Evolutionary conservation across 805 yeast genomes (phyloP), one percentile per base, ranked within the genome.

Genomic region (Torulaspora franciscae): DNA sequence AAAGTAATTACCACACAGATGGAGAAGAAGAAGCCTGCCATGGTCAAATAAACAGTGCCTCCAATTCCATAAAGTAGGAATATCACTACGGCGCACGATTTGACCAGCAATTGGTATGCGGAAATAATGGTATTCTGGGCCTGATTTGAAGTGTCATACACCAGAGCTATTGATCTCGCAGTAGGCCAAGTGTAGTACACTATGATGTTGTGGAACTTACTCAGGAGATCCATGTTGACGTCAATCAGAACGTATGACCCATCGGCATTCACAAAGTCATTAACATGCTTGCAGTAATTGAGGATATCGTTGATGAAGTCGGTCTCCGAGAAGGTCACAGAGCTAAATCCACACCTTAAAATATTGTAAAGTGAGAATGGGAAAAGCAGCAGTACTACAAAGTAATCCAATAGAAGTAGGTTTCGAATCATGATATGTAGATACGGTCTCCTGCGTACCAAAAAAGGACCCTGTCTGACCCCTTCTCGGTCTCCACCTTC

Each of bases 351-450:
- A 26, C 59, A 50, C 27, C 56, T 56, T 15, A 65, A 36, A 3
- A 63, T 43, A 42, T 59, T 64, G 52, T 62, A 64, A 3, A 59
- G 40, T 10, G 66, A 57, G 43, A 64, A 56, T 25, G 68, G 68
- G 49, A 64, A 55, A 13, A 63, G 49, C 8, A 64, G 19, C 7
- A 58, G 43, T 42, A 62, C 50, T 8, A 64, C 45, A 11, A 58
- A 45, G 37, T 61, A 58, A 46, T 64, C 67, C 17, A 64, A 35
- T 3, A 61, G 42, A 17, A 64, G 42, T 15, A 64, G 40, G 26
- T 59, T 55, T 27, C 64, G 45, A 10, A 61, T 32, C 17, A 64
- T 38, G 5, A 52, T 40, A 24, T 60, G 48, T 14, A 58, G 50
- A 37, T 49, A 52, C 14, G 61, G 55, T 33, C 63, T 49, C 38